Evolutionary conservation across 768 basidiomycete genomes (phyloP).

Genomic region (Paxillus rubicundulus): DNA sequence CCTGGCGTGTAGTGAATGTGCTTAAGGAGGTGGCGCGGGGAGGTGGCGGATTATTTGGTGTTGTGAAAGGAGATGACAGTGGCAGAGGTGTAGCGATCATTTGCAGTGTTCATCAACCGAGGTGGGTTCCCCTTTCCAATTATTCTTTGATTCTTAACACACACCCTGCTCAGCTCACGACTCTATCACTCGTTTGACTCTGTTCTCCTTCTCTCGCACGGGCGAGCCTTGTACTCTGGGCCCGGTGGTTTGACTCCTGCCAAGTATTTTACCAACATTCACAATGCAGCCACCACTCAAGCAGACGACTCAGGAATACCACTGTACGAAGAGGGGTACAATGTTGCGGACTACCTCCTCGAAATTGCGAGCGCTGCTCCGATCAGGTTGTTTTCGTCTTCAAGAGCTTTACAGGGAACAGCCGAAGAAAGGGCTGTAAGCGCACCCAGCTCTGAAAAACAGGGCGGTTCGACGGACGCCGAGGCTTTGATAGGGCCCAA

Average conservation of each 20-base stretch:
- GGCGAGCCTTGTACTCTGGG: slow-evolving; percentile 77
- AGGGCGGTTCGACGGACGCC: slow-evolving; percentile 11
- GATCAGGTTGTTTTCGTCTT: slow-evolving; percentile 41
- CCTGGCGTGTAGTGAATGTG: slow-evolving; percentile 73
- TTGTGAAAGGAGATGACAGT: slow-evolving; percentile 36
- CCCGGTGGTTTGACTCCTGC: slow-evolving; percentile 69
- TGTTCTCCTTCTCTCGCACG: slow-evolving; percentile 74
- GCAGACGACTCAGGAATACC: slow-evolving; percentile 36
- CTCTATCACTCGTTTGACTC: slow-evolving; percentile 84
- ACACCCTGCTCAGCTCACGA: slow-evolving; percentile 51
- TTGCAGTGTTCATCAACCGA: slow-evolving; percentile 86
- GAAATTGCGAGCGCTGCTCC: slow-evolving; percentile 78
- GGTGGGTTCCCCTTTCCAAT: slow-evolving; percentile 37
- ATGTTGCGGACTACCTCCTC: slow-evolving; percentile 88
- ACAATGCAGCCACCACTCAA: slow-evolving; percentile 31
- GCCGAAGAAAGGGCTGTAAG: not conserved
- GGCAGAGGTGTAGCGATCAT: slow-evolving; percentile 76
- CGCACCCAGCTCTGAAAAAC: slow-evolving; percentile 12
- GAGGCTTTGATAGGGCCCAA: slow-evolving; percentile 20
- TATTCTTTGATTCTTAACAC: not conserved
- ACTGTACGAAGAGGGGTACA: slow-evolving; percentile 76
- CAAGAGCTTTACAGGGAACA: slow-evolving; percentile 5
- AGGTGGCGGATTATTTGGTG: slow-evolving; percentile 24
- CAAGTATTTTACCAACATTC: slow-evolving; percentile 53
- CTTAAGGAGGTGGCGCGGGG: slow-evolving; percentile 70